Percentiles rank a stretch among this genome's conserved stretches.
Evolutionary conservation across 305 asterid genomes (phyloP).

Genomic region (Fraxinus sp.): DNA sequence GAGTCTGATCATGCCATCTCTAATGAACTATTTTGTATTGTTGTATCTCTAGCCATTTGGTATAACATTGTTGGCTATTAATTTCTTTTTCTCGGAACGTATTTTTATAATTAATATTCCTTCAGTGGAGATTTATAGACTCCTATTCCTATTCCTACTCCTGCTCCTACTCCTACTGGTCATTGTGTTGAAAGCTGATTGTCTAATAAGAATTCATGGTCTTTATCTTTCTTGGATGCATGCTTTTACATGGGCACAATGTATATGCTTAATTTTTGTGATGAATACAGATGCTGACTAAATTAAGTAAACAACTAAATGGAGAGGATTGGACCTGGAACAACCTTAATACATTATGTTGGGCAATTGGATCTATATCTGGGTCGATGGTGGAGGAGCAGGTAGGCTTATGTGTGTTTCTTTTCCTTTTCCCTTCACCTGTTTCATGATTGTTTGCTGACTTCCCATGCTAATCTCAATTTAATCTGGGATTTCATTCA

Average conservation of each 20-base stretch:
- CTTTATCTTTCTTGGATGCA: neutral
- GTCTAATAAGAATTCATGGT: neutral
- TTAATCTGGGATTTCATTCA: neutral
- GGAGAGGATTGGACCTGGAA: conserved; percentile 99
- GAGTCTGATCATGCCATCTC: neutral
- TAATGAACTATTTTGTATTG: neutral
- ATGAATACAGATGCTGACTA: conserved; percentile 74
- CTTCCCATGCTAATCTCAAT: neutral
- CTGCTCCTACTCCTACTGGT: neutral
- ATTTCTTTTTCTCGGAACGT: neutral
- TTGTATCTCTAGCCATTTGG: neutral
- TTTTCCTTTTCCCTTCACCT: neutral
- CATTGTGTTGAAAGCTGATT: neutral
- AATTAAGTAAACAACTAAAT: conserved; percentile 72
- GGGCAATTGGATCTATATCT: conserved; percentile 99
- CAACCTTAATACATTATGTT: conserved; percentile 95
- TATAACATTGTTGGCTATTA: neutral
- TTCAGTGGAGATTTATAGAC: neutral
- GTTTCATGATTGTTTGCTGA: neutral
- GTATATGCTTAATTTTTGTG: neutral
- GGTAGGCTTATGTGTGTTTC: conserved; percentile 34
- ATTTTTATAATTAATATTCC: neutral
- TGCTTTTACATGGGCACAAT: conserved; percentile 6
- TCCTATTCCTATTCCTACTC: neutral
- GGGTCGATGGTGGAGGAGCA: conserved; percentile 99